Percentiles rank a stretch among this genome's conserved stretches.
These are phyloP conservation scores for Candida pseudoviswanathii DNA, from an alignment of 1,139 yeast species.

Conservation along the genomic window DNA sequence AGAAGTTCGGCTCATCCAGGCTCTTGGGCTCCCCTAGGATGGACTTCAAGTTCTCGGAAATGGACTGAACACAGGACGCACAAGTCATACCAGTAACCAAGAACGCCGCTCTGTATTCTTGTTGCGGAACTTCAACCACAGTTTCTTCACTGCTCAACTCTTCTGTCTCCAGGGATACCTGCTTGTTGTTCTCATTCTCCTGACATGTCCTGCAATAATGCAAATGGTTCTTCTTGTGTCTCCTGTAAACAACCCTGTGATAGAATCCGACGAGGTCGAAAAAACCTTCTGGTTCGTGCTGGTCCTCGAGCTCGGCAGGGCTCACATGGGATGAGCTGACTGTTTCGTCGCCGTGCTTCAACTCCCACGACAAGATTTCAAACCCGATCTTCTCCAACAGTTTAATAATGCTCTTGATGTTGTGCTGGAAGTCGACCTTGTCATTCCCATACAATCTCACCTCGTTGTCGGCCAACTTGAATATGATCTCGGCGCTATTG, in stretches of 20 bases:
- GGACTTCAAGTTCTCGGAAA: conserved; percentile 44
- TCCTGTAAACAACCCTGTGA: conserved; percentile 11
- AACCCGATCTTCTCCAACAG: conserved; percentile 33
- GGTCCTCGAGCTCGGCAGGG: conserved; percentile 4
- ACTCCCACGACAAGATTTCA: conserved; percentile 37
- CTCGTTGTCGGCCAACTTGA: conserved; percentile 20
- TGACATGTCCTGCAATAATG: conserved; percentile 37
- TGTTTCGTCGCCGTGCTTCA: conserved; percentile 21
- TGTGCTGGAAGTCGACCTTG: conserved; percentile 13
- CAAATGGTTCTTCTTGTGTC: conserved; percentile 25
- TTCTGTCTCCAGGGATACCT: not conserved
- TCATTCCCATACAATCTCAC: conserved; percentile 24
- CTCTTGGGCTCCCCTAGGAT: conserved; percentile 18
- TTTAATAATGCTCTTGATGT: conserved; percentile 26
- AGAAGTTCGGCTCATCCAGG: conserved; percentile 29
- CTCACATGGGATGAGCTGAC: conserved; percentile 15
- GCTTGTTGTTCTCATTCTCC: conserved; percentile 18
- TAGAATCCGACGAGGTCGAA: conserved; percentile 18
- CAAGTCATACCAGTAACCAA: conserved; percentile 70
- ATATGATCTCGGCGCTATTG: conserved; percentile 16
- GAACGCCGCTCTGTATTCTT: conserved; percentile 51
- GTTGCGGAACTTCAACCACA: conserved; percentile 27
- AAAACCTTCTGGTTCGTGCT: conserved; percentile 17
- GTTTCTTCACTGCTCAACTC: conserved; percentile 26
- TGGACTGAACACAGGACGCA: conserved; percentile 55